These are phyloP conservation scores for Cynanchum wilfordii DNA, from an alignment of 257 asterid genomes.

Conservation along the genomic window DNA sequence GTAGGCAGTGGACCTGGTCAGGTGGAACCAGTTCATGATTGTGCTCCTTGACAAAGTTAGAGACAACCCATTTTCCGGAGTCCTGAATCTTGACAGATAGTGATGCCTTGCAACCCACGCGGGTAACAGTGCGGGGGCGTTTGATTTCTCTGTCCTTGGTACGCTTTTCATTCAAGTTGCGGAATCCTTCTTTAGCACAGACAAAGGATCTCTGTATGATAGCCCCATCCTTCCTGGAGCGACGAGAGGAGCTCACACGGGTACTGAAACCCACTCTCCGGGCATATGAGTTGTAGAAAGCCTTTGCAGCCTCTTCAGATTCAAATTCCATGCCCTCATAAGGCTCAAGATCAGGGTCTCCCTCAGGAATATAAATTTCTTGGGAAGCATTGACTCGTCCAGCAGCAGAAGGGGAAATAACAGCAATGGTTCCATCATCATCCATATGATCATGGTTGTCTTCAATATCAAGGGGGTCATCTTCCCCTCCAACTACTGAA, in stretches of 20 bases:
- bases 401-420: slow-evolving; percentile 45
- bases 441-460: slow-evolving; percentile 22
- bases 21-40: slow-evolving; percentile 94
- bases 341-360: slow-evolving; percentile 86
- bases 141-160: slow-evolving; percentile 84
- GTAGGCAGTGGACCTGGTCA: slow-evolving; percentile 87
- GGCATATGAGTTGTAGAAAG: slow-evolving; percentile 86
- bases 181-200: slow-evolving; percentile 95
- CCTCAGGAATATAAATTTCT: slow-evolving; percentile 51
- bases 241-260: slow-evolving; percentile 97
- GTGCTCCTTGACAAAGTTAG: slow-evolving; percentile 75
- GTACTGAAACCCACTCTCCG: slow-evolving; percentile 98
- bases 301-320: slow-evolving; percentile 98
- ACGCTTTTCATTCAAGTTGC: slow-evolving; percentile 88
- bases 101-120: slow-evolving; percentile 95
- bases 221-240: slow-evolving; percentile 96
- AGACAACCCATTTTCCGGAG: slow-evolving; percentile 84
- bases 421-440: slow-evolving; percentile 45
- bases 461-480: slow-evolving; percentile 25
- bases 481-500: slow-evolving; percentile 27
- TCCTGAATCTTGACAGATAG: slow-evolving; percentile 89
- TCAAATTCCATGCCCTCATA: slow-evolving; percentile 94
- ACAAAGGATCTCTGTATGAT: slow-evolving; percentile 96
- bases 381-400: slow-evolving; percentile 34
- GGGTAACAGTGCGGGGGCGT: slow-evolving; percentile 77